phyloP scores from a whole-genome alignment of 108 stramenopile genomes.

The Chaetoceros tenuissimus region DNA sequence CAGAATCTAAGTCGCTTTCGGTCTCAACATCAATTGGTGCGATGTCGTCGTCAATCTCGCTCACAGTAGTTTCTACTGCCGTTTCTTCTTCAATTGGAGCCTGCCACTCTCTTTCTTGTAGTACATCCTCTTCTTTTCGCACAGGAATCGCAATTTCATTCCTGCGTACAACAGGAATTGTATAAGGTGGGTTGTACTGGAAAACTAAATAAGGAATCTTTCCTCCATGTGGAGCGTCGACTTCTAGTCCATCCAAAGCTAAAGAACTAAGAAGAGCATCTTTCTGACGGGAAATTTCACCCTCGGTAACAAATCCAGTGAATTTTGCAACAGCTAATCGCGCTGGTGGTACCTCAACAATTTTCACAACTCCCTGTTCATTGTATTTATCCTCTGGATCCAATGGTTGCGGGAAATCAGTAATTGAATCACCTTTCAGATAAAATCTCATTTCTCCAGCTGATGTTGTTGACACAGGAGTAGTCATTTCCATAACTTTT shows the following conservation, averaged over 20 bases:
- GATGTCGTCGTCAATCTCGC: not conserved
- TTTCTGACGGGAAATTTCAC: conserved; percentile 82
- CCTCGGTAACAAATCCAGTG: conserved; percentile 86
- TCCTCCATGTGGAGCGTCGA: conserved; percentile 71
- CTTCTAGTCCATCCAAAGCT: conserved; percentile 65
- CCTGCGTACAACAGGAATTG: conserved; percentile 78
- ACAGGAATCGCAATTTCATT: conserved; percentile 86
- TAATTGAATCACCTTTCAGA: conserved; percentile 25
- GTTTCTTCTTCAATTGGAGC: conserved; percentile 6
- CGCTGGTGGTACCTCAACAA: conserved; percentile 59
- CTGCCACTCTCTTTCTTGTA: conserved; percentile 22
- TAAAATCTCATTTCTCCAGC: conserved; percentile 83
- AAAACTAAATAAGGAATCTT: conserved; percentile 70
- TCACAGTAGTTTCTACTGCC: conserved; percentile 7
- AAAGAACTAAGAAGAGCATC: conserved; percentile 66
- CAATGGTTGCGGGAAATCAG: conserved; percentile 33
- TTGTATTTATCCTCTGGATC: conserved; percentile 19
- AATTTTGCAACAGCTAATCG: conserved; percentile 70
- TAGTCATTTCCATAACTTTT: conserved; percentile 87
- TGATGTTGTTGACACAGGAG: conserved; percentile 81
- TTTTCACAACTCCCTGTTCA: conserved; percentile 39
- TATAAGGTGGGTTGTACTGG: conserved; percentile 95
- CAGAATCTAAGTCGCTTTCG: no score
- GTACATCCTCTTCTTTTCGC: conserved; percentile 10
- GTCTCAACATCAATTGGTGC: no score